phyloP scores from a whole-genome alignment of 2,329 filamentous ascomycete species.

The Neonectria coccinea region DNA sequence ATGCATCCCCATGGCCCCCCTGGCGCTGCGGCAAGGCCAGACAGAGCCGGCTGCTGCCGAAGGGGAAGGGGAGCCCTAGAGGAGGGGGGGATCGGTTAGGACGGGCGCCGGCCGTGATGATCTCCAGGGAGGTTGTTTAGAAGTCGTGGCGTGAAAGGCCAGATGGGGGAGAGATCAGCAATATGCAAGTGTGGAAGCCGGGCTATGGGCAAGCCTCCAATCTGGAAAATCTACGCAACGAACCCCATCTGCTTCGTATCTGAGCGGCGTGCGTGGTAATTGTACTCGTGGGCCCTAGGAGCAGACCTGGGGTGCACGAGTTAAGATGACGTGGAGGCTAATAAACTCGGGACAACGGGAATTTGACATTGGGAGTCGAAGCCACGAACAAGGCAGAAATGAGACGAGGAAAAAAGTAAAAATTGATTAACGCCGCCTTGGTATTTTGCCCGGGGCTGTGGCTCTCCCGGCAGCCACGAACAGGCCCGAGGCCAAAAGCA shows the following conservation, averaged over 20 bases:
- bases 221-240: not conserved
- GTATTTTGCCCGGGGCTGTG: constrained; percentile 16
- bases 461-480: constrained; percentile 9
- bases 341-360: constrained; percentile 24
- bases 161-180: constrained; percentile 21
- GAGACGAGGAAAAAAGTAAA: not conserved
- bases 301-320: constrained; percentile 13
- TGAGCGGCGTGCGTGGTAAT: constrained; percentile 3
- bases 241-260: constrained; percentile 1
- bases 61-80: not conserved
- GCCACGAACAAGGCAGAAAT: constrained; percentile 14
- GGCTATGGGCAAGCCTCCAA: constrained; percentile 3
- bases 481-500: constrained; percentile 24
- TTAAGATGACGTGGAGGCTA: constrained; percentile 27
- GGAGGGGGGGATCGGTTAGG: constrained; percentile 14
- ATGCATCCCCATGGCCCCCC: constrained; percentile 18
- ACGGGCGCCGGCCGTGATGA: constrained; percentile 15
- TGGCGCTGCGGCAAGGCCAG: constrained; percentile 16
- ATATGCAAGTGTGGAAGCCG: not conserved
- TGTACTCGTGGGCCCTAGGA: not conserved
- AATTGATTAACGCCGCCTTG: not conserved
- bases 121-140: constrained; percentile 24
- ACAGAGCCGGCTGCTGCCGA: constrained; percentile 24
- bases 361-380: constrained; percentile 12
- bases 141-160: constrained; percentile 9